Evolutionary conservation across 192 early-diverging fungal genomes (phyloP).

Genomic region (Allomyces macrogynus): DNA sequence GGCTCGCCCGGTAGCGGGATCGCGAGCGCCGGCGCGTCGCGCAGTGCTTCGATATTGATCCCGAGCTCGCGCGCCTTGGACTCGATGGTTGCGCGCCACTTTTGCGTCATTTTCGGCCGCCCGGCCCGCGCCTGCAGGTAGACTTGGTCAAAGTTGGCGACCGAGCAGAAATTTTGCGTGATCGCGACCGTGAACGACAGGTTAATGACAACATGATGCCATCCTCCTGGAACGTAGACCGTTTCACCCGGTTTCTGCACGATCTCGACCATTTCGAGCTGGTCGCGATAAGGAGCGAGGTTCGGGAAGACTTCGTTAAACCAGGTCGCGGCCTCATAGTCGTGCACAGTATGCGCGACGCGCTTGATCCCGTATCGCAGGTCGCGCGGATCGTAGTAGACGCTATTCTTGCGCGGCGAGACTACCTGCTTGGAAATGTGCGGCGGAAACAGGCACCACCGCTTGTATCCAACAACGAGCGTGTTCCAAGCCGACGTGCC

Average conservation of each 20-base stretch:
- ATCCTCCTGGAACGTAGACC: conserved; percentile 62
- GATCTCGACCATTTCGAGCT: conserved; percentile 45
- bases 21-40: too few relatives aligned
- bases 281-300: conserved; percentile 19
- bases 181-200: conserved; percentile 55
- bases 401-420: conserved; percentile 31
- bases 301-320: conserved; percentile 40
- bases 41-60: too few relatives aligned
- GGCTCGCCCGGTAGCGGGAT: too few relatives aligned
- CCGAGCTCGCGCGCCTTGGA: too few relatives aligned
- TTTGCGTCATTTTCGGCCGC: conserved; percentile 16
- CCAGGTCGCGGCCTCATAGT: conserved; percentile 57
- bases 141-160: conserved; percentile 42
- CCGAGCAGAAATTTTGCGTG: conserved; percentile 60
- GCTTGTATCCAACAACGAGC: conserved; percentile 44
- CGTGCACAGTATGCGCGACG: conserved; percentile 8
- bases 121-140: conserved; percentile 38
- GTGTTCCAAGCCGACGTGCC: conserved; percentile 70
- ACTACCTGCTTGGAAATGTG: conserved; percentile 27
- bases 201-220: conserved; percentile 65
- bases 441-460: conserved; percentile 66
- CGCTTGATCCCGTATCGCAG: not conserved
- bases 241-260: conserved; percentile 56
- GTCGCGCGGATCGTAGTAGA: conserved; percentile 1
- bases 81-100: too few relatives aligned